Evolutionary conservation across 164 flowering plant genomes (phyloP), one percentile per base, ranked within the genome.

Genomic region (Dillenia turbinata): DNA sequence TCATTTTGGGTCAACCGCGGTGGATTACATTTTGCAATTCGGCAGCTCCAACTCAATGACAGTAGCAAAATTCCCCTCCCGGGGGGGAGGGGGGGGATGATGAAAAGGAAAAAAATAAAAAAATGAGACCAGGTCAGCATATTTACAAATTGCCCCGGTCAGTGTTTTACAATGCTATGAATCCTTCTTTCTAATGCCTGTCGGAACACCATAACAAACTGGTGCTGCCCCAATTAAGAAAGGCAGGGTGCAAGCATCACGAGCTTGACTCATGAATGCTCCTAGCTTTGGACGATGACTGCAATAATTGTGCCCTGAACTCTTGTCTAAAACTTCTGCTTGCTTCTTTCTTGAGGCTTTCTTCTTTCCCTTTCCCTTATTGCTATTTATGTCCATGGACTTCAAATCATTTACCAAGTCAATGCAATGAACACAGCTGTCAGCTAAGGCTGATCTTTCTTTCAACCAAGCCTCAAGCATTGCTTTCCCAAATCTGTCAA

Each of bases 161-260:
- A 12, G 17, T n/a, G 9, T 51, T 22, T 51, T 15, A 3, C 17
- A 51, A n/a, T 57, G 53, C 65, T 76, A 71, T 56, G 67, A 58
- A 57, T 75, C 72, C 52, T 65, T 77, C 75, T 81, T 91, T 63
- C 76, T 61, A 47, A 95, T 88, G 12, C 85, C 76, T 14, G 99
- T 95, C 0, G 99, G 99, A 13, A 95, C 90, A 60, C 97, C 99
- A 74, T 92, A 95, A 77, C 97, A 92, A 12, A 95, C 96, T 1
- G 97, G 97, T 11, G 99, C 63, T 12, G 94, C 99, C 46, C 99
- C 97, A 54, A 79, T 90, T 70, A 95, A 75, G 68, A 64, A 75
- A n/a, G 86, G 83, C 10, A 95, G 87, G 0, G 59, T 75, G 65
- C 99, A 95, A 54, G 90, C 88, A 51, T 88, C 85, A 47, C 97